Evolutionary conservation across 108 stramenopile species (phyloP).

Genomic region (Nitzschia sp.): DNA sequence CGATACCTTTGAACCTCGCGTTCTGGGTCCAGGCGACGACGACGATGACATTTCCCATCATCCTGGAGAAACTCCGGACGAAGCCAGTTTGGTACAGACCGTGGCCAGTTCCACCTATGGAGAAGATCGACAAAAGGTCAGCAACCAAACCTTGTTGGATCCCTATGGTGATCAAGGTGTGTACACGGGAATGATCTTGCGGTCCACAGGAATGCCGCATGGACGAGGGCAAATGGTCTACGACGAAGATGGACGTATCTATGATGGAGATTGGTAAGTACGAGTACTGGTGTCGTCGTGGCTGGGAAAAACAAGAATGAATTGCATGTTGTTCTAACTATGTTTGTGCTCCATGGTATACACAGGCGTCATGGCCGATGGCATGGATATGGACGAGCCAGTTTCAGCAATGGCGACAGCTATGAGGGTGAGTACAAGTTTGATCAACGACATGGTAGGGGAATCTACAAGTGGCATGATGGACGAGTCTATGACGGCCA

Average conservation of each 20-base stretch:
- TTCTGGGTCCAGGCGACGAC: constrained; percentile 10
- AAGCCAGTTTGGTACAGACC: constrained; percentile 40
- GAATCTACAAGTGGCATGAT: constrained; percentile 56
- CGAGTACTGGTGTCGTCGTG: not conserved
- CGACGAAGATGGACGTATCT: constrained; percentile 50
- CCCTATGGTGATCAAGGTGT: constrained; percentile 76
- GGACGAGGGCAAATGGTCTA: constrained; percentile 67
- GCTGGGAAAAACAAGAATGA: too few relatives aligned
- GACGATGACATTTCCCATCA: constrained; percentile 36
- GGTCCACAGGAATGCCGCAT: constrained; percentile 72
- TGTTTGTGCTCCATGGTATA: not conserved
- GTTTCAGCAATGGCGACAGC: constrained; percentile 46
- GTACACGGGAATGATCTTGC: constrained; percentile 72
- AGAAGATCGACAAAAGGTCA: constrained; percentile 58
- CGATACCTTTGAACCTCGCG: constrained; percentile 9
- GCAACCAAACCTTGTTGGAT: constrained; percentile 44
- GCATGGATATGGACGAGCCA: constrained; percentile 57
- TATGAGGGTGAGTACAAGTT: constrained; percentile 64
- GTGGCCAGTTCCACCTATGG: constrained; percentile 58
- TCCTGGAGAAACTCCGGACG: constrained; percentile 16
- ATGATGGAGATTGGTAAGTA: constrained; percentile 30
- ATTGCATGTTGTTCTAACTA: too few relatives aligned
- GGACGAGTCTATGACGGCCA: constrained; percentile 76
- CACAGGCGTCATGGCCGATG: constrained; percentile 49
- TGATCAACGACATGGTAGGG: constrained; percentile 64